Percentiles rank a stretch among this genome's conserved stretches.
phyloP scores from a whole-genome alignment of 768 basidiomycete genomes.

The Tephrocybe sp. region DNA sequence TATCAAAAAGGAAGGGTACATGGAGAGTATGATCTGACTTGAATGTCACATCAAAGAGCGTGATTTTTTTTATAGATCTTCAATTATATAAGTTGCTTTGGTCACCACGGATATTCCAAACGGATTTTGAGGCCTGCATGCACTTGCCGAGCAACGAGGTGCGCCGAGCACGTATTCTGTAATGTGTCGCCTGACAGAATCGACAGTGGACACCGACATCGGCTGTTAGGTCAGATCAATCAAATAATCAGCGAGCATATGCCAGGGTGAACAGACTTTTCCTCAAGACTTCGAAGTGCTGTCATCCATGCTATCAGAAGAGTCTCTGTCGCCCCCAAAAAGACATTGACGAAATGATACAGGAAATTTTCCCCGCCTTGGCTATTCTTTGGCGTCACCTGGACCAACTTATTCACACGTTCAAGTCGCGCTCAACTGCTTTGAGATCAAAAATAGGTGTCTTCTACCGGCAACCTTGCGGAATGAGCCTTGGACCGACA shows the following conservation, averaged over 20 bases:
- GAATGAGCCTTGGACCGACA: too few relatives aligned
- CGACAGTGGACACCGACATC: too few relatives aligned
- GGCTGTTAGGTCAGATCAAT: too few relatives aligned
- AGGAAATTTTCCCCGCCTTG: neutral
- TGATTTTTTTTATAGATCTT: neutral
- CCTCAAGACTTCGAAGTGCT: neutral
- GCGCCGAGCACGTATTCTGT: neutral
- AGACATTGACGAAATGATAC: neutral
- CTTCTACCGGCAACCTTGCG: neutral
- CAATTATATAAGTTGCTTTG: neutral
- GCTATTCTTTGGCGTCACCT: neutral
- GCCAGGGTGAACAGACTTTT: neutral
- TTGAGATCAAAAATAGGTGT: too few relatives aligned
- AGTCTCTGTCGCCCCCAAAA: neutral
- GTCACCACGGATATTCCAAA: too few relatives aligned
- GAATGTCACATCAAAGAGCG: neutral
- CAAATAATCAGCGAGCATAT: too few relatives aligned
- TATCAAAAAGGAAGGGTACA: conserved; percentile 14
- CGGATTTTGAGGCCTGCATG: too few relatives aligned
- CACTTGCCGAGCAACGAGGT: neutral
- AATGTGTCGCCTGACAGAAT: too few relatives aligned
- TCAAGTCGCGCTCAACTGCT: neutral
- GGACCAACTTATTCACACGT: neutral
- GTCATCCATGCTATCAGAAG: neutral
- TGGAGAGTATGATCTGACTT: conserved; percentile 8